Evolutionary conservation across 2,329 filamentous ascomycete species (phyloP), one percentile per base, ranked within the genome.

Genomic region (Aureobasidium pullulans): DNA sequence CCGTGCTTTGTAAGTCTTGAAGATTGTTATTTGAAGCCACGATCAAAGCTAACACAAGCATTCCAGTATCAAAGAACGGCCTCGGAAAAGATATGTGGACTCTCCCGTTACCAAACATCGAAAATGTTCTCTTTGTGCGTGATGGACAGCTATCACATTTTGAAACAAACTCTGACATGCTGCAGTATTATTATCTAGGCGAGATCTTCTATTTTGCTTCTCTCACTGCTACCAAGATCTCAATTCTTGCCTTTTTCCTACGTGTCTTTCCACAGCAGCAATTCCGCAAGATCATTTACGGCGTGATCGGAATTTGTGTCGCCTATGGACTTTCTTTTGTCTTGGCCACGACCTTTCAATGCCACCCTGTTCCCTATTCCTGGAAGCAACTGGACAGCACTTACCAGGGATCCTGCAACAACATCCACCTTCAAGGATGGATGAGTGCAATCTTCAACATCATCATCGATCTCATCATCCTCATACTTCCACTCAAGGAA

Each of bases 221-320:
- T 8, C 62, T 70, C 23, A 65, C 65, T 60, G 65, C 71, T 43
- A 72, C 68, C 61, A 73, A 73, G 61, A 64, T 69, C 6, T 69
- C 70, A 3, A 67, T 72, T 31, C 63, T 71, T 8, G 66, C 66
- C 28, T 66, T 70, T 8, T 72, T 72, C 61, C 66, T 70, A 39
- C 69, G 71, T 42, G 69, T 72, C 43, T 75, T 73, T 47, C 64
- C 65, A 15, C 60, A 70, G 13, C 60, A 64, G 15, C 62, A 61
- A 29, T 71, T 72, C 47, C 67, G 68, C 31, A 62, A 65, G 15
- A 63, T 63, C 11, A 67, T 66, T 49, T 65, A 67, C 31, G 57
- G 61, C 13, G 61, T 68, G 49, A 67, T 69, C 46, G 60, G 46
- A n/a, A 66, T 70, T 62, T 62, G 70, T 16, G 40, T 67, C 4